Evolutionary conservation across 176 grass and related monocot species (phyloP).

Genomic region (Typha latifolia): DNA sequence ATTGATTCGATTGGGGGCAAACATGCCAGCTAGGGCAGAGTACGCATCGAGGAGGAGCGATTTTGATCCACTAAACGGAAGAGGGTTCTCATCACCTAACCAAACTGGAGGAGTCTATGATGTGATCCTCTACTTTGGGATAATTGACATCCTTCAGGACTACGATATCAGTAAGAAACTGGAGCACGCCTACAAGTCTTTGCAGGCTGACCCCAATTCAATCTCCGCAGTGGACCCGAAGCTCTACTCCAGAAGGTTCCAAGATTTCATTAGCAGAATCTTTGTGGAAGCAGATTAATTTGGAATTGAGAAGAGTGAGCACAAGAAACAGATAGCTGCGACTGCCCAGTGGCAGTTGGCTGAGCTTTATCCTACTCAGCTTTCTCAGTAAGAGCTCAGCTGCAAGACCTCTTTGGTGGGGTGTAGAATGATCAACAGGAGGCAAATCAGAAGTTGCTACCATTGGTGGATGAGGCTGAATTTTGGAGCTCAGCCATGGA

Average conservation of each 20-base stretch:
- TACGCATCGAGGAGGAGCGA: slow-evolving; percentile 35
- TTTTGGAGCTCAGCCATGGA: slow-evolving; percentile 10
- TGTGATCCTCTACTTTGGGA: slow-evolving; percentile 85
- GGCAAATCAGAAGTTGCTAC: background rate
- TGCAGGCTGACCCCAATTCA: slow-evolving; percentile 77
- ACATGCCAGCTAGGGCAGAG: slow-evolving; percentile 88
- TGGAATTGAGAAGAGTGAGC: background rate
- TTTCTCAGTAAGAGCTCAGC: background rate
- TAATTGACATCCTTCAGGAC: slow-evolving; percentile 71
- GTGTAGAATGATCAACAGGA: background rate
- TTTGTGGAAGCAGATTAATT: slow-evolving; percentile 61
- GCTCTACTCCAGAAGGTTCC: slow-evolving; percentile 90
- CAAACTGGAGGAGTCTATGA: slow-evolving; percentile 47
- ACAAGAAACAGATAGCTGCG: too few species aligned
- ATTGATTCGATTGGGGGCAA: slow-evolving; percentile 54
- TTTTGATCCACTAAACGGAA: slow-evolving; percentile 40
- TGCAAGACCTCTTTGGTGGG: background rate
- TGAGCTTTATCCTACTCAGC: too few species aligned
- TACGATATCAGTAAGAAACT: slow-evolving; percentile 49
- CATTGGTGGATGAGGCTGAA: slow-evolving; percentile 9
- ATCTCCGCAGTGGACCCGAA: slow-evolving; percentile 88
- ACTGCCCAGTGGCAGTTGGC: too few species aligned
- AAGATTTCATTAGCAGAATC: slow-evolving; percentile 83
- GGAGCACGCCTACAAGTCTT: slow-evolving; percentile 81
- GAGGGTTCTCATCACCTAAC: slow-evolving; percentile 43